Evolutionary conservation across 495 filamentous ascomycete species (phyloP).

Genomic region (Aspergillus baeticus): DNA sequence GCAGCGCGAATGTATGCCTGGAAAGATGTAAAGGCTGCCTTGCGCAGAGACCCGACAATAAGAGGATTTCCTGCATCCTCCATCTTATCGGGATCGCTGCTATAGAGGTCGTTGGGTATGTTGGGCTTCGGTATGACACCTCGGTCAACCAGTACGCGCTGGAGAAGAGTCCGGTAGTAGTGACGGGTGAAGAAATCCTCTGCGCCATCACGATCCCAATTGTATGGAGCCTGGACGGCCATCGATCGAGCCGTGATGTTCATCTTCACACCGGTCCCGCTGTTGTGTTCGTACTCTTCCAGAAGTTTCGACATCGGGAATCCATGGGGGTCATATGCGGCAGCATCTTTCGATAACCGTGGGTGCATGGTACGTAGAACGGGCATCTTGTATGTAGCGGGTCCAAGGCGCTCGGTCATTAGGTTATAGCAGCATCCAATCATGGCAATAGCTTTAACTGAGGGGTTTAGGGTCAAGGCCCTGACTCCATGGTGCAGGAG

Average conservation of each 20-base stretch:
- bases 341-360: conserved; percentile 56
- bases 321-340: conserved; percentile 75
- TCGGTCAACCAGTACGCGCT: conserved; percentile 83
- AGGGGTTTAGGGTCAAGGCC: conserved; percentile 77
- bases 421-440: conserved; percentile 99
- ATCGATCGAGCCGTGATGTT: conserved; percentile 98
- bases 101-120: conserved; percentile 33
- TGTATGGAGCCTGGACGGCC: conserved; percentile 91
- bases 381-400: conserved; percentile 80
- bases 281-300: conserved; percentile 53
- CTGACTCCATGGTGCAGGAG: conserved; percentile 92
- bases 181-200: conserved; percentile 89
- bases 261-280: conserved; percentile 64
- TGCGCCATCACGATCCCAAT: conserved; percentile 81
- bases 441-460: conserved; percentile 84
- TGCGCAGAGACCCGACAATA: conserved; percentile 81
- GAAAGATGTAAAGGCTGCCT: conserved; percentile 77
- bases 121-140: conserved; percentile 65
- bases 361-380: conserved; percentile 58
- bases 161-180: conserved; percentile 87
- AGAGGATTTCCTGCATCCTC: conserved; percentile 59
- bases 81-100: conserved; percentile 26
- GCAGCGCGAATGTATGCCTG: conserved; percentile 77
- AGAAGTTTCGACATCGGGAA: conserved; percentile 86
- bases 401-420: conserved; percentile 82